phyloP scores from a whole-genome alignment of 768 basidiomycete species.

The Mycena crocata region DNA sequence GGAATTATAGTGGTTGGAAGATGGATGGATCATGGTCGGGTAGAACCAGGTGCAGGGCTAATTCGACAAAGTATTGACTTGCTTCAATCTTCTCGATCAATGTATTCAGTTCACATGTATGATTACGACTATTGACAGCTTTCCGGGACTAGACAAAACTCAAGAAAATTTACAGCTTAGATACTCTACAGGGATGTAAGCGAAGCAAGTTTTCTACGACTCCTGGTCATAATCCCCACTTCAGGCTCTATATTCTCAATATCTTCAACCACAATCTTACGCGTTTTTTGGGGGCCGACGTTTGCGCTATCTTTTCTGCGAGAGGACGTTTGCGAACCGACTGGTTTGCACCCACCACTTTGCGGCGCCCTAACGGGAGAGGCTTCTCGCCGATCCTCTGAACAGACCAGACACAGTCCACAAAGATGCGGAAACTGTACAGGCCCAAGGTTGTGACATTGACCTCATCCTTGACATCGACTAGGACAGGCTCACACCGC shows the following conservation, averaged over 20 bases:
- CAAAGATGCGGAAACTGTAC: constrained; percentile 6
- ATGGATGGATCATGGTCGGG: background rate
- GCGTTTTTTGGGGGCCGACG: background rate
- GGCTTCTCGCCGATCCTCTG: background rate
- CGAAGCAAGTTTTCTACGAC: background rate
- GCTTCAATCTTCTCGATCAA: no score
- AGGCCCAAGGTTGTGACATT: background rate
- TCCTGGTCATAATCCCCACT: background rate
- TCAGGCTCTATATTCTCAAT: background rate
- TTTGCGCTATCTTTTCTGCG: background rate
- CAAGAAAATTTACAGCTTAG: no score
- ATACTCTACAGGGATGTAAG: no score
- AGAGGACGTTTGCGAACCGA: no score
- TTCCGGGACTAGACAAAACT: no score
- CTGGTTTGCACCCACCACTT: no score
- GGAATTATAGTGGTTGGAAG: background rate
- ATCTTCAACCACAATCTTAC: background rate
- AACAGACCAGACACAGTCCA: background rate
- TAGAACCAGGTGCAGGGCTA: no score
- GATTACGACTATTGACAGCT: no score
- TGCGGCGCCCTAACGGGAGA: no score
- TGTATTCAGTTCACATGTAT: no score
- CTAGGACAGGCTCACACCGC: background rate
- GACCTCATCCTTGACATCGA: background rate
- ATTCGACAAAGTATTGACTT: no score